Percentiles rank a stretch among this genome's conserved stretches.
These are phyloP conservation scores for Wallacemonas collosoma DNA, from an alignment of 208 protist genomes.

Conservation along the genomic window DNA sequence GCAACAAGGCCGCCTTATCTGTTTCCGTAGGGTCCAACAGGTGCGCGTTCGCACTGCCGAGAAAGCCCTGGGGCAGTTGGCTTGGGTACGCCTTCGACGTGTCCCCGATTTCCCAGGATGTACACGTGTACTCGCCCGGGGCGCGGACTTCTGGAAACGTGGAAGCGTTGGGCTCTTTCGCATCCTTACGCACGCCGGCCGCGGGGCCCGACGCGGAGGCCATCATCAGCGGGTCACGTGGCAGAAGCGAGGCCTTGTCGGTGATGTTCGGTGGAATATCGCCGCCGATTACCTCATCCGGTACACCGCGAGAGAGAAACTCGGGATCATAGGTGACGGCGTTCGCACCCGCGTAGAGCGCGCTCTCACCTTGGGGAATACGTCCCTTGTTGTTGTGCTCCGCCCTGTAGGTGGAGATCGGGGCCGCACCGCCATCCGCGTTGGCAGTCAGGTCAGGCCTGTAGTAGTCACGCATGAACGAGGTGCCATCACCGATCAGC, in stretches of 20 bases:
- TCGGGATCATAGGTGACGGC: conserved; percentile 50
- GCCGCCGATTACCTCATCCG: conserved; percentile 40
- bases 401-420: conserved; percentile 62
- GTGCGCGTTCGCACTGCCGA: conserved; percentile 45
- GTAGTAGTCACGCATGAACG: conserved; percentile 42
- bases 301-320: conserved; percentile 47
- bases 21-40: conserved; percentile 40
- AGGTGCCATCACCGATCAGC: conserved; percentile 20
- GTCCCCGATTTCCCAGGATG: conserved; percentile 79
- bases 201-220: neutral
- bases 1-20: conserved; percentile 65
- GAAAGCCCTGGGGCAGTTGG: conserved; percentile 68
- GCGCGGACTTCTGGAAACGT: conserved; percentile 15
- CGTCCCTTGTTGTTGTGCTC: conserved; percentile 48
- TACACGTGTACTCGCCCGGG: conserved; percentile 63
- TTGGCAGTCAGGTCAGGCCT: conserved; percentile 38
- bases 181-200: conserved; percentile 16
- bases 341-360: conserved; percentile 57
- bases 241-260: conserved; percentile 54
- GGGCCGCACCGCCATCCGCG: conserved; percentile 43
- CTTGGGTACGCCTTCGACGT: conserved; percentile 59
- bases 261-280: conserved; percentile 78
- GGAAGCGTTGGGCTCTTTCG: conserved; percentile 12
- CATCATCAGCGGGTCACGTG: conserved; percentile 21
- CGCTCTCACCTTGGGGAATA: conserved; percentile 23